Evolutionary conservation across 1,139 yeast genomes (phyloP).

Genomic region (Lodderomyces orthopsilosis): DNA sequence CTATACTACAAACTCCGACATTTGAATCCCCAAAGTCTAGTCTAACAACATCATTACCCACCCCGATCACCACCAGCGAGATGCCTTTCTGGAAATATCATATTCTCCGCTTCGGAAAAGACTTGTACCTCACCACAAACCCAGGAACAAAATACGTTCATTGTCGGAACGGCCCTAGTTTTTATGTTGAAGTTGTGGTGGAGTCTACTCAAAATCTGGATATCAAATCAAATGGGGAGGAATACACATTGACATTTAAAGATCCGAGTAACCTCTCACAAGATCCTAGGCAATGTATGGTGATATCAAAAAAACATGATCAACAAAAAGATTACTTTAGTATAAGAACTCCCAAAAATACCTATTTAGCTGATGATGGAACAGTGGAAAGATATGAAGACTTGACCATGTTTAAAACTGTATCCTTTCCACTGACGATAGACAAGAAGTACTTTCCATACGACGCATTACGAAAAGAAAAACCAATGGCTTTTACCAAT

Average conservation of each 20-base stretch:
- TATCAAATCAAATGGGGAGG: slow-evolving; percentile 14
- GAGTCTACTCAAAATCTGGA: slow-evolving; percentile 4
- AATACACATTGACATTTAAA: slow-evolving; percentile 33
- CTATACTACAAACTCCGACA: background rate
- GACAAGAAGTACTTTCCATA: slow-evolving; percentile 24
- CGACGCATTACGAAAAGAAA: slow-evolving; percentile 10
- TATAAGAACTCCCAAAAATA: slow-evolving; percentile 18
- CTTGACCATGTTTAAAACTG: slow-evolving; percentile 22
- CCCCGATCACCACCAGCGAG: background rate
- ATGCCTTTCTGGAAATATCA: slow-evolving; percentile 61
- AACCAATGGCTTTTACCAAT: slow-evolving; percentile 20
- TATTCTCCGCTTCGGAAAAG: slow-evolving; percentile 46
- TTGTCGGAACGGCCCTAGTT: slow-evolving; percentile 58
- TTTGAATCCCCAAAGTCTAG: background rate
- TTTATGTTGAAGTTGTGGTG: slow-evolving; percentile 41
- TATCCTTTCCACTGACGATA: slow-evolving; percentile 28
- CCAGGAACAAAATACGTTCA: slow-evolving; percentile 55
- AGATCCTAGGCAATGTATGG: slow-evolving; percentile 23
- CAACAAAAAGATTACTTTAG: slow-evolving; percentile 24
- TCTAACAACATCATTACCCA: slow-evolving; percentile 10
- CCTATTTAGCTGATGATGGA: slow-evolving; percentile 8
- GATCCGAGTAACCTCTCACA: slow-evolving; percentile 14
- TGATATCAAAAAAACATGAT: slow-evolving; percentile 24
- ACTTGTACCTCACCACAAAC: slow-evolving; percentile 56
- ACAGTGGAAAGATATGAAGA: slow-evolving; percentile 9